Base-by-base conservation (phyloP, 1,284 basidiomycete species). In the Tilletia walkeri region DNA sequence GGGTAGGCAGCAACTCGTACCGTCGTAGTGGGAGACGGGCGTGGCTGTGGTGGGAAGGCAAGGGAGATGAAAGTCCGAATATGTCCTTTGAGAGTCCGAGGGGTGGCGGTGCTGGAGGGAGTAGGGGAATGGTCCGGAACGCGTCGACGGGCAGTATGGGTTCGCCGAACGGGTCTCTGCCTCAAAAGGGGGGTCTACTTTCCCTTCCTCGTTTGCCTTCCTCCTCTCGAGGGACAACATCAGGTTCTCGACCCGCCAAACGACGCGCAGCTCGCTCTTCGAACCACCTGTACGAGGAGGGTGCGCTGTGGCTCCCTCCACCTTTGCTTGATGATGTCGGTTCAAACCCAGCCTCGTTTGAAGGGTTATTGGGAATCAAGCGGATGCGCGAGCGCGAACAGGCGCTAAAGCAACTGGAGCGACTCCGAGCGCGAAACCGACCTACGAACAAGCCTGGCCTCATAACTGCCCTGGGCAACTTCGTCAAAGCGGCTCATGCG, bases 401-500 rank as follows among this genome's bases (percentile, higher is more conserved):
- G 66, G 76, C 71, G 2, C 69, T 73, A 49, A 77, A 79, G 69
- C 69, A 76, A 38, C 67, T 80, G 0, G 78, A 82, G 53, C 67
- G 70, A n/a, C 70, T 80, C 0, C 72, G 69, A 2, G 77, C 76
- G 38, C 75, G 78, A 34, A 81, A 83, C 65, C 73, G 80, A 18
- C 81, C 81, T 0, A 72, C 78, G 10, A 79, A 81, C 72, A 80
- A 82, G 47, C 78, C 77, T 0, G 81, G 79, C 10, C 70, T 76
- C 34, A 68, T 82, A 10, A 79, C 77, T 1, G 81, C 81, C 0
- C 70, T 83, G 59, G 68, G 71, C 69, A 81, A 83, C 65, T 83
- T 83, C 70, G 79, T 83, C 39, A 77, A 73, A 16, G 80, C 81
- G 16, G 81, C 81, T 3, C 76, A 82, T 63, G 80, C 81, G 2